These are phyloP conservation scores for Wickerhamiella slavikovae DNA, from an alignment of 805 yeast genomes.

Conservation along the genomic window DNA sequence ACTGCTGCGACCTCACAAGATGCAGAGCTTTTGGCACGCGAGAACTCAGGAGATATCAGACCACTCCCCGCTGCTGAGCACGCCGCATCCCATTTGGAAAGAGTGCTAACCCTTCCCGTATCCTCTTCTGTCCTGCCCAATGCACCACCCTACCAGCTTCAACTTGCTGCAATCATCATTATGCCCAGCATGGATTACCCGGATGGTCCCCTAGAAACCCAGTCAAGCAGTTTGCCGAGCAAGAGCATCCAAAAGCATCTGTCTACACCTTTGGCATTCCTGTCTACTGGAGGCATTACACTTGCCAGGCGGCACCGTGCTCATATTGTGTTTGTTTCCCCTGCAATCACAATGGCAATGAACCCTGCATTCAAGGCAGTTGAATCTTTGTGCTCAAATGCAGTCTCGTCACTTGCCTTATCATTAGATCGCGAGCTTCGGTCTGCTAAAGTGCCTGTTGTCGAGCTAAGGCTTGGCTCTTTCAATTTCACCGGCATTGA, in stretches of 20 bases:
- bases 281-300: constrained; percentile 34
- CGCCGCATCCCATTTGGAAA: constrained; percentile 30
- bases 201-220: constrained; percentile 42
- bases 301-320: constrained; percentile 31
- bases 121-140: constrained; percentile 40
- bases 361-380: constrained; percentile 43
- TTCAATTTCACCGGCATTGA: too few relatives aligned
- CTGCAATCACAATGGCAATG: constrained; percentile 33
- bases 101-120: constrained; percentile 31
- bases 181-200: constrained; percentile 54
- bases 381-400: constrained; percentile 32
- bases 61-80: constrained; percentile 30
- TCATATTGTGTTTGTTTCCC: constrained; percentile 31
- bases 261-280: constrained; percentile 28
- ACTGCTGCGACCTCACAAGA: constrained; percentile 45
- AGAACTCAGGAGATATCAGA: constrained; percentile 48
- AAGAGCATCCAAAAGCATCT: constrained; percentile 26
- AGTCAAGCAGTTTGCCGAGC: constrained; percentile 31
- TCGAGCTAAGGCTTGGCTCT: constrained; percentile 28
- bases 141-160: constrained; percentile 32
- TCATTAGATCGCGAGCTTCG: constrained; percentile 24
- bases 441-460: constrained; percentile 24
- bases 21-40: constrained; percentile 27
- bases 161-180: constrained; percentile 43
- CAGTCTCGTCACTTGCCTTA: constrained; percentile 21